A percentile compares a stretch with the other conserved stretches of the same genome.
Evolutionary conservation across 257 asterid genomes (phyloP).

Genomic region (Solanum dulcamara): DNA sequence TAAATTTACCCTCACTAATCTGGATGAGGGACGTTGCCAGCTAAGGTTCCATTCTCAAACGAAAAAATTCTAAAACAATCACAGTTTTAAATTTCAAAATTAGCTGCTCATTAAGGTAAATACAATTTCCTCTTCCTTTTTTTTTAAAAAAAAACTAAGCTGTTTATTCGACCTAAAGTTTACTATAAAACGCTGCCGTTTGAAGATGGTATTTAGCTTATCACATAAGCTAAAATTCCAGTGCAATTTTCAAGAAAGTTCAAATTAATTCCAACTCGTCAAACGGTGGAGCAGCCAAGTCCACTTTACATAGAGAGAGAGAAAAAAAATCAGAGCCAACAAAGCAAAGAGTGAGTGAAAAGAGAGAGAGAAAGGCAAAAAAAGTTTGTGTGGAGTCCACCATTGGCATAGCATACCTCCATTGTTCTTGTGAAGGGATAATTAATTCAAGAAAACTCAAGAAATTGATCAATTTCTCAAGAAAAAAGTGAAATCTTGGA

Average conservation of each 20-base stretch:
- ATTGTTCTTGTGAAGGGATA: background rate
- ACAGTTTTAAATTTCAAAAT: background rate
- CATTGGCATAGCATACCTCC: background rate
- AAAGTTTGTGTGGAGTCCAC: constrained; percentile 23
- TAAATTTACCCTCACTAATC: background rate
- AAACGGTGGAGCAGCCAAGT: background rate
- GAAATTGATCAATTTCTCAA: background rate
- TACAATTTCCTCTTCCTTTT: background rate
- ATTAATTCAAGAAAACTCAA: background rate
- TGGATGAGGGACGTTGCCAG: background rate
- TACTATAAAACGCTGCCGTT: background rate
- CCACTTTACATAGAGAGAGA: background rate
- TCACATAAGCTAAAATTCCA: background rate
- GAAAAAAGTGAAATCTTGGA: background rate
- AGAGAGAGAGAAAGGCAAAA: background rate
- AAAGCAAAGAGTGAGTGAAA: background rate
- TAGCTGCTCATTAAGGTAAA: background rate
- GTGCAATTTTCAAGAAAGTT: background rate
- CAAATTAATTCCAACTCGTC: background rate
- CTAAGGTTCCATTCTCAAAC: background rate
- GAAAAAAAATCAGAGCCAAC: background rate
- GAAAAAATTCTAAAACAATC: background rate
- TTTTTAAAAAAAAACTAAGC: background rate
- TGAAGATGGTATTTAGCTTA: background rate
- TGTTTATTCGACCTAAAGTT: background rate